Conservation (phyloP, 345 rosid species). For the Iberis pinnata region DNA sequence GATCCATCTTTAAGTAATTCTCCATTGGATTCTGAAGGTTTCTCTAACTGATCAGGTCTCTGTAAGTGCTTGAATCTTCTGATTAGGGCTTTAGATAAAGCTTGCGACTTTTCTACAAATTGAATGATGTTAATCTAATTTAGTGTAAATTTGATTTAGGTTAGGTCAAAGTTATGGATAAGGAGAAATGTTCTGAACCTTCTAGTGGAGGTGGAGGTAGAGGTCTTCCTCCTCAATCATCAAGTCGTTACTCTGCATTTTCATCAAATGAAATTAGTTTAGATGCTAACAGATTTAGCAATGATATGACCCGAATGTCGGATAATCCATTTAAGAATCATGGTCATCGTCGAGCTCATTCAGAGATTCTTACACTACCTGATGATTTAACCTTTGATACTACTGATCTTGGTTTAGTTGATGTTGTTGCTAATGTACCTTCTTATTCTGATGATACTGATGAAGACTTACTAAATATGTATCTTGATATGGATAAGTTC, state of each 20-base stretch:
- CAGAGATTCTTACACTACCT: conserved; percentile 81
- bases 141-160: too few species aligned
- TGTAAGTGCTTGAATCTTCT: too few species aligned
- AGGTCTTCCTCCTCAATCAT: conserved; percentile 40
- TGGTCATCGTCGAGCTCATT: conserved; percentile 90
- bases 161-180: too few species aligned
- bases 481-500: conserved; percentile 81
- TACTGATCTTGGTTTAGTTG: conserved; percentile 79
- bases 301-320: conserved; percentile 69
- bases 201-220: conserved; percentile 42
- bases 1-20: not conserved
- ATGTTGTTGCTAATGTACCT: conserved; percentile 55
- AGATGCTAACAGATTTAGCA: conserved; percentile 48
- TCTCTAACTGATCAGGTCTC: conserved; percentile 37
- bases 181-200: conserved; percentile 45
- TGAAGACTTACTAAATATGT: conserved; percentile 67
- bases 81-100: too few species aligned
- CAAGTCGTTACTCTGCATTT: conserved; percentile 47
- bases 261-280: conserved; percentile 38
- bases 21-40: not conserved
- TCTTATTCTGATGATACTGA: conserved; percentile 51
- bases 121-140: too few species aligned
- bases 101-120: too few species aligned
- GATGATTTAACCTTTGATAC: conserved; percentile 86
- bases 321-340: conserved; percentile 74